Evolutionary conservation across 2,329 filamentous ascomycete species (phyloP), one percentile per base, ranked within the genome.

Genomic region (Cladophialophora psammophila): DNA sequence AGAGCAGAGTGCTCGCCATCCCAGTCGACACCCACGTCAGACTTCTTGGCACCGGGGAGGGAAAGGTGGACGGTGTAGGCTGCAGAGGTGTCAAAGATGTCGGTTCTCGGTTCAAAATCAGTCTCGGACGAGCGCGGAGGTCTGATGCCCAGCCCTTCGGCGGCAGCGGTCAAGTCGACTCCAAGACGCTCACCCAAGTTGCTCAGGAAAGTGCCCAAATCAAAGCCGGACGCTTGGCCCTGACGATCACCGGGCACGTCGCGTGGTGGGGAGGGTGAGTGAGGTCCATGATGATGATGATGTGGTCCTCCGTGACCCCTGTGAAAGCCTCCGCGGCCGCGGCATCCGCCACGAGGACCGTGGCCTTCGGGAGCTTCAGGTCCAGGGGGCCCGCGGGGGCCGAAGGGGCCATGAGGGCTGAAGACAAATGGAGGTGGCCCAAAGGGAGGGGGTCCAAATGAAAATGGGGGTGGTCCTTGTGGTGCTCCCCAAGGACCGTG

Each of bases 11-110:
- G 87, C 66, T 92, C 89, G 0, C 86, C 83, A 72, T 94, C 88
- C 87, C 91, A 96, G 77, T 89, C 89, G 54, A 95, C 87, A 65
- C 86, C 90, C 5, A 95, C 82, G 74, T 95, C 91, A 73, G 92
- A 86, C 79, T 93, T 94, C 80, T 89, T 89, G 1, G 90, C 91
- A 32, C 92, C 92, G 0, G 93, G 91, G 0, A 96, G 84, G 0
- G 91, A 89, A 56, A 88, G 75, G 77, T 95, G 91, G 8, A 95
- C 80, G 52, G 93, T 81, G 76, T 88, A 93, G 13, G 87, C 79
- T 36, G 81, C 79, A 6, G 87, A 79, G 5, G 89, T 90, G 76
- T 90, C 86, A 82, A 94, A 95, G 70, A 94, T 80, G 76, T 96
- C 92, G 36, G 75, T 76, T 13, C 72, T 70, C 26, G 79, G 80